phyloP scores from a whole-genome alignment of 2,329 filamentous ascomycete genomes.

The Colletotrichum agaves region DNA sequence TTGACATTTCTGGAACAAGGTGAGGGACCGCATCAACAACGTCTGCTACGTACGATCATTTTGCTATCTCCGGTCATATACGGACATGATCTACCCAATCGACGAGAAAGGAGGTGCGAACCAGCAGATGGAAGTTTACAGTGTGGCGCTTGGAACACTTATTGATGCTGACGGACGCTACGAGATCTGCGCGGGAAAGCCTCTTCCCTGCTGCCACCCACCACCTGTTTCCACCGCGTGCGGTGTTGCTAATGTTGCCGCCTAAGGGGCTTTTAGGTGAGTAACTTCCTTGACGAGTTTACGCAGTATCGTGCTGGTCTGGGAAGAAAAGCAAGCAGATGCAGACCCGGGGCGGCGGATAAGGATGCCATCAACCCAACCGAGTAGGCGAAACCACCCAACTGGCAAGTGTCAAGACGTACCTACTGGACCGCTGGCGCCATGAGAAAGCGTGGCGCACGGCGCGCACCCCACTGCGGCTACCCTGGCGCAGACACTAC shows the following conservation, averaged over 20 bases:
- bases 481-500: conserved; percentile 29
- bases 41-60: background rate
- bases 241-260: conserved; percentile 4
- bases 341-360: background rate
- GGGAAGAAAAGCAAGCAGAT: conserved; percentile 4
- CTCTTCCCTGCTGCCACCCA: background rate
- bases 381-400: conserved; percentile 11
- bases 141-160: conserved; percentile 27
- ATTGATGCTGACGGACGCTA: conserved; percentile 25
- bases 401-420: conserved; percentile 4
- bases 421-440: background rate
- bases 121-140: conserved; percentile 14
- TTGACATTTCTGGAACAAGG: background rate
- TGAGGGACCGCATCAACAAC: background rate
- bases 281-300: background rate
- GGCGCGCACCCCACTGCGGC: conserved; percentile 32
- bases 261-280: background rate
- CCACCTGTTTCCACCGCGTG: background rate
- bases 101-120: background rate
- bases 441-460: conserved; percentile 34
- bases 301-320: background rate
- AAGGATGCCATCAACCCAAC: background rate
- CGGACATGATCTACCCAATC: background rate
- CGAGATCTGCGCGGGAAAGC: conserved; percentile 16
- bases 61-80: background rate